phyloP scores from a whole-genome alignment of 2,329 filamentous ascomycete genomes.

The Aspergillus piperis region DNA sequence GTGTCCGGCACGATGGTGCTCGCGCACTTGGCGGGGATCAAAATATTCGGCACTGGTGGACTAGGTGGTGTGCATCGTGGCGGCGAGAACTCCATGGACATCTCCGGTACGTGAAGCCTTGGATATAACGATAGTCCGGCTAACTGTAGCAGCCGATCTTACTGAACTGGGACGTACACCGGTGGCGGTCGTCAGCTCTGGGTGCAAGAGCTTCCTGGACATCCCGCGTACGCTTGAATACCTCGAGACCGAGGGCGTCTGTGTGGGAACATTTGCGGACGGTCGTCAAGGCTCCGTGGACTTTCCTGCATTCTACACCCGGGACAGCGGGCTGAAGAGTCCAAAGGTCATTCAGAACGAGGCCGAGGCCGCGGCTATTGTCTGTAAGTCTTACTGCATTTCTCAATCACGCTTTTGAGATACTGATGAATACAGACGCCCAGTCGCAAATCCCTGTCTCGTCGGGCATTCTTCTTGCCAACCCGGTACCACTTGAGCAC shows the following conservation, averaged over 20 bases:
- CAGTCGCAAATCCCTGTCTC: constrained; percentile 71
- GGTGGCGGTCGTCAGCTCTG: constrained; percentile 83
- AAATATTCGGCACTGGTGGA: constrained; percentile 90
- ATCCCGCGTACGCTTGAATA: constrained; percentile 86
- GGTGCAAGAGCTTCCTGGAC: constrained; percentile 95
- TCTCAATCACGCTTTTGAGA: too few species aligned
- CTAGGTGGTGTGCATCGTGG: constrained; percentile 92
- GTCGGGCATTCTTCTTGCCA: constrained; percentile 84
- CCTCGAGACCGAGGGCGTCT: constrained; percentile 69
- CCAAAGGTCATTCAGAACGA: constrained; percentile 74
- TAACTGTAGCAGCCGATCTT: constrained; percentile 67
- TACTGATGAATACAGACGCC: constrained; percentile 53
- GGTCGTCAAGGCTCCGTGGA: constrained; percentile 71
- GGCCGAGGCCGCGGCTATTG: constrained; percentile 83
- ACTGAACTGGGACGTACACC: constrained; percentile 89
- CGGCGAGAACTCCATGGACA: constrained; percentile 82
- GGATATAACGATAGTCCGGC: not conserved
- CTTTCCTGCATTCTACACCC: constrained; percentile 90
- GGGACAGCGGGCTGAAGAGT: constrained; percentile 80
- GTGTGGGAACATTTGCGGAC: constrained; percentile 87
- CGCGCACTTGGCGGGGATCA: constrained; percentile 81
- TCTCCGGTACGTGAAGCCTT: constrained; percentile 59
- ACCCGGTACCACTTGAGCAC: constrained; percentile 73
- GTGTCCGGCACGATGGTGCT: constrained; percentile 92
- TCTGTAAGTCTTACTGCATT: constrained; percentile 54